Evolutionary conservation across 1,284 basidiomycete genomes (phyloP).

Genomic region (Ustilago esculenta): DNA sequence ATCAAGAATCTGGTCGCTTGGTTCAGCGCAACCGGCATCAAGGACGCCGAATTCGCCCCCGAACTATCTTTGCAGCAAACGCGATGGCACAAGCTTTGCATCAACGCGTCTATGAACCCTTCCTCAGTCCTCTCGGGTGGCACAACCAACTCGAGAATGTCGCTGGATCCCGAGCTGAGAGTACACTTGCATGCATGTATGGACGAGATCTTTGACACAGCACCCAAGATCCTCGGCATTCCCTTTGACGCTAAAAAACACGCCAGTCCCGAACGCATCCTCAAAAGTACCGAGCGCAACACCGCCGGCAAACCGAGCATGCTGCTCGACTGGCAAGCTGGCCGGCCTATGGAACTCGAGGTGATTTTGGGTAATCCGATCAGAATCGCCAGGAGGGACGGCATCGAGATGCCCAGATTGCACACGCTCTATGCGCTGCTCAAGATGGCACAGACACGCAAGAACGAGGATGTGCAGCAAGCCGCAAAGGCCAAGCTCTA

Average conservation of each 20-base stretch:
- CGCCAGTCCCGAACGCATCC: conserved; percentile 67
- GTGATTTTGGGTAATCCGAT: conserved; percentile 66
- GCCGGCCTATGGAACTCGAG: conserved; percentile 68
- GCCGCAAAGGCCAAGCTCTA: conserved; percentile 2
- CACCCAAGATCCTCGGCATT: conserved; percentile 65
- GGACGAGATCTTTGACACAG: conserved; percentile 68
- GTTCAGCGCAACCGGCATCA: conserved; percentile 66
- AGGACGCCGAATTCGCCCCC: conserved; percentile 68
- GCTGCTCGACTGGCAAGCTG: conserved; percentile 69
- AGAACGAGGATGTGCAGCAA: conserved; percentile 27
- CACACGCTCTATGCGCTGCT: conserved; percentile 69
- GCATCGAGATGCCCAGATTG: conserved; percentile 68
- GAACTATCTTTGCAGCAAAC: conserved; percentile 68
- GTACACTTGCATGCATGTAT: conserved; percentile 68
- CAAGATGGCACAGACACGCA: conserved; percentile 66
- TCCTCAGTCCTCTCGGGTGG: conserved; percentile 69
- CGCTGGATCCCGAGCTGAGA: conserved; percentile 65
- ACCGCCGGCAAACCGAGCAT: conserved; percentile 68
- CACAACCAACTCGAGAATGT: conserved; percentile 67
- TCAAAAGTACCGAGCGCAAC: conserved; percentile 68
- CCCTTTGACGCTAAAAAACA: conserved; percentile 65
- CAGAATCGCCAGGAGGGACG: conserved; percentile 65
- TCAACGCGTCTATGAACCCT: conserved; percentile 69
- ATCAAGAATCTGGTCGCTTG: conserved; percentile 59
- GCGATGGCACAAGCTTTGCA: conserved; percentile 70